A percentile compares a stretch with the other conserved stretches of the same genome.
These are phyloP conservation scores for Schizophyllum commune DNA, from an alignment of 1,284 basidiomycete genomes.

Conservation along the genomic window DNA sequence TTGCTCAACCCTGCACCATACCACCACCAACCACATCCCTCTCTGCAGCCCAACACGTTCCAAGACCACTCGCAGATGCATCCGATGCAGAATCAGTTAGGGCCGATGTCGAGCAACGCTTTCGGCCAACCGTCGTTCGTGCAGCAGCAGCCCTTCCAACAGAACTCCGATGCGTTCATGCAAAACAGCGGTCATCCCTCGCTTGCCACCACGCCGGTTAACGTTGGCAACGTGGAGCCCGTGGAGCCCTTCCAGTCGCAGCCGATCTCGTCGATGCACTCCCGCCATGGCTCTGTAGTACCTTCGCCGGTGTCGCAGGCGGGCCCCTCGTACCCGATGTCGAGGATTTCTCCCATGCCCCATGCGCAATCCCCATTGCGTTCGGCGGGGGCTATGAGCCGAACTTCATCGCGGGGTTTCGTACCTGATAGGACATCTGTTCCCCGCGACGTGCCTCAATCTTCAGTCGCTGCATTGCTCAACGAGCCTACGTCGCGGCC, in stretches of 20 bases:
- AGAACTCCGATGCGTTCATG: neutral
- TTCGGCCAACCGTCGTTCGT: constrained; percentile 3
- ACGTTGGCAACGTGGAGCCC: neutral
- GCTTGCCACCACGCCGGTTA: neutral
- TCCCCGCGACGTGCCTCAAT: neutral
- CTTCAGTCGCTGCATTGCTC: neutral
- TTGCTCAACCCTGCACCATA: constrained; percentile 47
- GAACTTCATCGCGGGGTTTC: neutral
- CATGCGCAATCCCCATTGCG: neutral
- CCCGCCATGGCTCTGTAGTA: neutral
- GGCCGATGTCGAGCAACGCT: constrained; percentile 4
- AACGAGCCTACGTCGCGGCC: neutral
- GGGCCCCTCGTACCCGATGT: neutral
- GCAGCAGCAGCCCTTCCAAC: constrained; percentile 6
- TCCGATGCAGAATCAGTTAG: constrained; percentile 10
- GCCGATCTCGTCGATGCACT: neutral
- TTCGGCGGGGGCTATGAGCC: too few relatives aligned
- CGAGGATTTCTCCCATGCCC: neutral
- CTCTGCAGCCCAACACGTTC: neutral
- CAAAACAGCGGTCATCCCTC: neutral
- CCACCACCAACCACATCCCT: neutral
- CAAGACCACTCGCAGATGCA: constrained; percentile 21
- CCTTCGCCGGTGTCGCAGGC: neutral
- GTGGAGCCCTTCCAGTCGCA: neutral
- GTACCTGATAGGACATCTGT: neutral